Evolutionary conservation across 2,329 filamentous ascomycete genomes (phyloP), one percentile per base, ranked within the genome.

Genomic region (Paecilomyces formosus): DNA sequence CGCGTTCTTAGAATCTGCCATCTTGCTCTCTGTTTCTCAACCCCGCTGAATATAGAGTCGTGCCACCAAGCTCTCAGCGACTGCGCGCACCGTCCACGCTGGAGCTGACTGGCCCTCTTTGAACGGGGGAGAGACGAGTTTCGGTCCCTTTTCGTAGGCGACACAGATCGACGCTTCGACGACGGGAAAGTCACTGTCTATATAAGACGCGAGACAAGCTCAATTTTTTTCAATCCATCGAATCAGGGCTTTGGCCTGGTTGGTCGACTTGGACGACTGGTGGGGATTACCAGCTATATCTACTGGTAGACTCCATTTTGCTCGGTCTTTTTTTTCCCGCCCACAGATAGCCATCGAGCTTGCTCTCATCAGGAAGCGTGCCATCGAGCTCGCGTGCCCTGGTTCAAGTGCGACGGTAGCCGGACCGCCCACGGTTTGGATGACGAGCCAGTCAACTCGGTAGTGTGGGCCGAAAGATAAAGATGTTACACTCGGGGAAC

Each of bases 1-100:
- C 9, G 21, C 26, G 18, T 52, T 52, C 18, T 52, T 52, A 24
- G 58, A 56, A 7, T 59, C 58, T 21, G 58, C 31, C 60, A 63
- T 60, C 13, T 22, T 35, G 52, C 54, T 24, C 35, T 18, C 18
- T 45, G 15, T 45, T 11, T 52, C 11, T 13, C n/a, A 52, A 24
- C 50, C 26, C 50, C 50, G 22, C 50, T 52, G 50, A 11, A 26
- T 24, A 7, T 18, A 45, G 39, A 9, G 35, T 7, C 1, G 35
- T 39, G 15, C 39, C 15, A 45, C 39, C 9, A n/a, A 45, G 15
- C n/a, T 45, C 39, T n/a, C 15, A 21, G 39, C 6, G 15, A 45
- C n/a, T 18, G 30, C 6, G 15, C n/a, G 4, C 18, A 9, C n/a
- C 5, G 39, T 45, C 39, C 39, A 18, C 39, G 5, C n/a, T 45